phyloP scores from a whole-genome alignment of 1,284 basidiomycete genomes.

The Trametes sp. region DNA sequence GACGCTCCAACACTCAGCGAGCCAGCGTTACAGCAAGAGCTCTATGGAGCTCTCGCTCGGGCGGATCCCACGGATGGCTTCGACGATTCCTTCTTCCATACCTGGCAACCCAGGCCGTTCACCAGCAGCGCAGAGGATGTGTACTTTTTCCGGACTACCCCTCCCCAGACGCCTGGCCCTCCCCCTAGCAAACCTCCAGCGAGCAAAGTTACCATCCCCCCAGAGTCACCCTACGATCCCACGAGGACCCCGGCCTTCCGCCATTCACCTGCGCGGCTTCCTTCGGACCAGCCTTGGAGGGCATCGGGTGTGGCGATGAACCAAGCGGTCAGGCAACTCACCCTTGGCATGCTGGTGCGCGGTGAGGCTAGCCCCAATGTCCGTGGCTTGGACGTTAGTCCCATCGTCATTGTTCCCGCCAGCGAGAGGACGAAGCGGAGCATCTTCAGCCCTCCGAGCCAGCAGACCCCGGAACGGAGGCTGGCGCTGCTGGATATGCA shows the following conservation, averaged over 20 bases:
- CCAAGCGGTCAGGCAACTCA: conserved; percentile 70
- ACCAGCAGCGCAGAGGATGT: conserved; percentile 1
- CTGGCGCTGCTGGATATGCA: conserved; percentile 4
- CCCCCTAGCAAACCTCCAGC: conserved; percentile 28
- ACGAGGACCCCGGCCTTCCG: conserved; percentile 74
- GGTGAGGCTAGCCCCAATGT: conserved; percentile 51
- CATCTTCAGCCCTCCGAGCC: conserved; percentile 41
- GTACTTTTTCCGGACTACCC: conserved; percentile 35
- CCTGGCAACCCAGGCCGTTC: background rate
- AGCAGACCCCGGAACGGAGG: conserved; percentile 17
- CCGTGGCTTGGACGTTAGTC: conserved; percentile 45
- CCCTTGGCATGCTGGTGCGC: conserved; percentile 63
- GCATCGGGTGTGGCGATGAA: conserved; percentile 72
- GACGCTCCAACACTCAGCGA: conserved; percentile 19
- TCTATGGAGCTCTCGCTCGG: conserved; percentile 3
- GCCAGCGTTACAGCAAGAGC: conserved; percentile 18
- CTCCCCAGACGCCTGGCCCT: conserved; percentile 40
- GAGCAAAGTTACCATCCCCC: conserved; percentile 46
- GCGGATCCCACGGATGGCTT: conserved; percentile 15
- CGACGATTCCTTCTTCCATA: conserved; percentile 6
- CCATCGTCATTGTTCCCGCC: conserved; percentile 42
- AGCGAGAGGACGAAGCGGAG: conserved; percentile 41
- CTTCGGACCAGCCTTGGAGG: conserved; percentile 79
- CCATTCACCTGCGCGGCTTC: conserved; percentile 72
- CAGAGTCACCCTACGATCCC: conserved; percentile 77